phyloP scores from a whole-genome alignment of 2,329 filamentous ascomycete species.

The Fusarium metavorans region DNA sequence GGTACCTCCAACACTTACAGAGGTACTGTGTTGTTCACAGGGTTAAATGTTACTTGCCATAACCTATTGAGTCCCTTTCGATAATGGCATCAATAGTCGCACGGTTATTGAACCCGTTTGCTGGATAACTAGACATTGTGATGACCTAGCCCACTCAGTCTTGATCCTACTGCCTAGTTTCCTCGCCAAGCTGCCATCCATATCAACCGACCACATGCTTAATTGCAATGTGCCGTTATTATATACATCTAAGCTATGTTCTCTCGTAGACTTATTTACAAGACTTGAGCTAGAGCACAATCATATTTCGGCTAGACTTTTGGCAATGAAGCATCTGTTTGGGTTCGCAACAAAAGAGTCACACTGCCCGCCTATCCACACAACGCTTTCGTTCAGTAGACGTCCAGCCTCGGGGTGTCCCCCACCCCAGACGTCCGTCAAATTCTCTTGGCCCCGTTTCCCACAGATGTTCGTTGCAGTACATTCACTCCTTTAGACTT shows the following conservation, averaged over 20 bases:
- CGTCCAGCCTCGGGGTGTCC: not conserved
- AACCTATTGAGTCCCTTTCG: not conserved
- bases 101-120: not conserved
- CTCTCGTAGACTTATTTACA: not conserved
- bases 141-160: not conserved
- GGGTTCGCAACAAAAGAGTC: not conserved
- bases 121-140: not conserved
- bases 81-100: not conserved
- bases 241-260: not conserved
- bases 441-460: fast-evolving
- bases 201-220: not conserved
- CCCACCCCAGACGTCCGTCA: not conserved
- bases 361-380: not conserved
- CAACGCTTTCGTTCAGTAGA: not conserved
- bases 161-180: not conserved
- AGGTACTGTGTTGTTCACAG: not conserved
- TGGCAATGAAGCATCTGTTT: not conserved
- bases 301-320: not conserved
- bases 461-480: not conserved
- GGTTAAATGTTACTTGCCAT: not conserved
- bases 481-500: not conserved
- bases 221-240: not conserved
- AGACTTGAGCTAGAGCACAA: not conserved
- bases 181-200: not conserved
- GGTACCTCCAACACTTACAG: not conserved